Base-by-base conservation (phyloP, 106 monocot species). In the Alisma plantagoaquatica region DNA sequence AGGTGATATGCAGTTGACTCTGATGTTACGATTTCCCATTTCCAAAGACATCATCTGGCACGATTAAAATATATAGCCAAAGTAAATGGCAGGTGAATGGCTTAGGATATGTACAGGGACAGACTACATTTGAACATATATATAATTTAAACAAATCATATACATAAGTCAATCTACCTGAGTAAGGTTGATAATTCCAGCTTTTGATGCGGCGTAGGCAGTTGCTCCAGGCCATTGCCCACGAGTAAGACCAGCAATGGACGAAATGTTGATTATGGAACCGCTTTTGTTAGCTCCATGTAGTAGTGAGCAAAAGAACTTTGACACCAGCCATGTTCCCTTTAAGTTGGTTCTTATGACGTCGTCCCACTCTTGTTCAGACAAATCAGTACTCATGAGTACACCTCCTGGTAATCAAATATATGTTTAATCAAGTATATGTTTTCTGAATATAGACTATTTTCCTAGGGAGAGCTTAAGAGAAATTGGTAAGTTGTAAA, bases 41-140 rank as follows among this genome's bases (percentile, higher is more conserved):
- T 82, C 82, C 72, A 88, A 32, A 0, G 87, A 78, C 78, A 88
- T 82, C 1, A 70, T 51, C 87, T 82, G 46, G n/a, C n/a, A n/a
- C n/a, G n/a, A n/a, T n/a, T n/a, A n/a, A n/a, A n/a, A n/a, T n/a
- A n/a, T n/a, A n/a, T n/a, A n/a, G n/a, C n/a, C n/a, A n/a, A n/a
- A n/a, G n/a, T n/a, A n/a, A n/a, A n/a, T n/a, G n/a, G n/a, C n/a
- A n/a, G n/a, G n/a, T n/a, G n/a, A n/a, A n/a, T n/a, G n/a, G n/a
- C n/a, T n/a, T n/a, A n/a, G n/a, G n/a, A n/a, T n/a, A n/a, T n/a
- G n/a, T n/a, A n/a, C n/a, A n/a, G n/a, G n/a, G n/a, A n/a, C n/a
- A n/a, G n/a, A n/a, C n/a, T n/a, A n/a, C n/a, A n/a, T n/a, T n/a
- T n/a, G n/a, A n/a, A n/a, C n/a, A n/a, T n/a, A n/a, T n/a, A n/a